Evolutionary conservation across 1,284 basidiomycete species (phyloP).

Genomic region (Rhodotorula sp.): DNA sequence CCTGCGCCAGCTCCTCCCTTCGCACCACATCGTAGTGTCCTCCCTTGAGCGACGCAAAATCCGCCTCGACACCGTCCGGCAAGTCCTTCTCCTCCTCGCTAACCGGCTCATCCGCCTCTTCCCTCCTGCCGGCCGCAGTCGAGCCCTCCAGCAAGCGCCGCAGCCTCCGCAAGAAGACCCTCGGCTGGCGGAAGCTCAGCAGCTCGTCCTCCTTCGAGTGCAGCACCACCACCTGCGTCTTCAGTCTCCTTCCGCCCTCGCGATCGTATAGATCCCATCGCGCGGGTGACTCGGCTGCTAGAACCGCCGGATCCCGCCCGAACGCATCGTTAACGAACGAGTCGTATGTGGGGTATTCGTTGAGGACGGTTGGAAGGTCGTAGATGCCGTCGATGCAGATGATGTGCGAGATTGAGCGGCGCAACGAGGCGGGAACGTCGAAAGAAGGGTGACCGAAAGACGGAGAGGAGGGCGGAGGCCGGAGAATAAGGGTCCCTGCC

Average conservation of each 20-base stretch:
- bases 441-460: too few relatives aligned
- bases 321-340: conserved; percentile 35
- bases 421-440: conserved; percentile 9
- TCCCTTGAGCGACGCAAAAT: conserved; percentile 30
- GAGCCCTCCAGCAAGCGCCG: background rate
- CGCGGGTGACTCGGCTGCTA: conserved; percentile 29
- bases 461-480: background rate
- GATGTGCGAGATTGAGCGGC: conserved; percentile 15
- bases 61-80: conserved; percentile 21
- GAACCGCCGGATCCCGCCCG: conserved; percentile 2
- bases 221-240: conserved; percentile 10
- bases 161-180: conserved; percentile 17
- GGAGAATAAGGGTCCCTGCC: conserved; percentile 18
- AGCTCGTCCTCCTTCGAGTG: conserved; percentile 29
- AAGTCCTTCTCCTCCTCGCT: background rate
- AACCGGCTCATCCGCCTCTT: background rate
- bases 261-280: conserved; percentile 21
- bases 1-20: conserved; percentile 16
- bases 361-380: conserved; percentile 33
- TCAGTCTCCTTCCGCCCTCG: background rate
- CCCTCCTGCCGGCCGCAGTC: background rate
- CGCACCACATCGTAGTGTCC: conserved; percentile 27
- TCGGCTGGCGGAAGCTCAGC: conserved; percentile 26
- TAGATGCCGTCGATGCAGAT: conserved; percentile 38
- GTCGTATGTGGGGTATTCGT: conserved; percentile 38